A percentile compares a stretch with the other conserved stretches of the same genome.
phyloP scores from a whole-genome alignment of 768 basidiomycete genomes.

The Phlegmacium glaucopus region DNA sequence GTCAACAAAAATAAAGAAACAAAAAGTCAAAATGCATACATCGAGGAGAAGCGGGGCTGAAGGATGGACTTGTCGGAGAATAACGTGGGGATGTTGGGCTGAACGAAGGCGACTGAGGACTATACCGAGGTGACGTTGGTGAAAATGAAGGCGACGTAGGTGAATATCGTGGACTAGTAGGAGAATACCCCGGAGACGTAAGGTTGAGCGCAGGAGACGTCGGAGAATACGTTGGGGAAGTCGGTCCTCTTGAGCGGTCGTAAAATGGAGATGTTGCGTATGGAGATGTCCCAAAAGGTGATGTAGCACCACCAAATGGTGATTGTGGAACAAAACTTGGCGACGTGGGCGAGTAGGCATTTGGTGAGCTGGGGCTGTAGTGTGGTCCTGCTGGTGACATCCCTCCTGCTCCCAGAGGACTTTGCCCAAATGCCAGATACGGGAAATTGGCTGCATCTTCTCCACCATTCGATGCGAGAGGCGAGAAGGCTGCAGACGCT shows the following conservation, averaged over 20 bases:
- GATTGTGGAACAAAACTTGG: slow-evolving; percentile 83
- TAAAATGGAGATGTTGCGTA: slow-evolving; percentile 87
- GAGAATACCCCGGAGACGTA: slow-evolving; percentile 82
- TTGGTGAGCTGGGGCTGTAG: slow-evolving; percentile 92
- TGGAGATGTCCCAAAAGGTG: slow-evolving; percentile 77
- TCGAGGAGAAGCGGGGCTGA: slow-evolving; percentile 90
- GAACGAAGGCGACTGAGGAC: slow-evolving; percentile 88
- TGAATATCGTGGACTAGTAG: slow-evolving; percentile 83
- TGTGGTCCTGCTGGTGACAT: slow-evolving; percentile 88
- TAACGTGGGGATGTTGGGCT: slow-evolving; percentile 88
- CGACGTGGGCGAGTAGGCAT: slow-evolving; percentile 84
- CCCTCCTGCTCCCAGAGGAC: slow-evolving; percentile 76
- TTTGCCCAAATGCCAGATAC: slow-evolving; percentile 76
- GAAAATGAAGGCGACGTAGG: slow-evolving; percentile 85
- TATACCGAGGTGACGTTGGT: slow-evolving; percentile 80
- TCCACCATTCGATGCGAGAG: slow-evolving; percentile 80
- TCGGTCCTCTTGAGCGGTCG: slow-evolving; percentile 53
- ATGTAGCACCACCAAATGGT: slow-evolving; percentile 78
- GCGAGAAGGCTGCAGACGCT: slow-evolving; percentile 91
- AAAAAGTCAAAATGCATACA: slow-evolving; percentile 46
- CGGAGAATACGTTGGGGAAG: slow-evolving; percentile 86
- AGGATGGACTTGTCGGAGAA: slow-evolving; percentile 87
- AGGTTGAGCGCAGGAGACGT: slow-evolving; percentile 81
- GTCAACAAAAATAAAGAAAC: slow-evolving; percentile 14
- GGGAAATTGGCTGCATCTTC: slow-evolving; percentile 80